These are phyloP conservation scores for Aspergillus sp. DNA, from an alignment of 2,329 filamentous ascomycete species.

Conservation along the genomic window DNA sequence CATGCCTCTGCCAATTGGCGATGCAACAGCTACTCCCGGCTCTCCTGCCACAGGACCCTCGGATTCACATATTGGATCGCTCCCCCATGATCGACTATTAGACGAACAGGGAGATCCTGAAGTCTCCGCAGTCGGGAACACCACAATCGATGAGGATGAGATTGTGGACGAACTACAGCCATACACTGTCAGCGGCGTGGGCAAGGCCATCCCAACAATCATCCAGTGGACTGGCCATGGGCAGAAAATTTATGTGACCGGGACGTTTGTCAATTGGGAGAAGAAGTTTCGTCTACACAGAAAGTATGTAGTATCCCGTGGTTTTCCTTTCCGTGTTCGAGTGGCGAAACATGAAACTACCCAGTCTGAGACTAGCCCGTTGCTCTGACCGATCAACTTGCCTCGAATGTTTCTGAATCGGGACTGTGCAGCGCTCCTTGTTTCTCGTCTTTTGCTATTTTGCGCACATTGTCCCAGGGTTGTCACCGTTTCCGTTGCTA, in stretches of 20 bases:
- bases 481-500: not conserved
- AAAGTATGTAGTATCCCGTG: conserved; percentile 53
- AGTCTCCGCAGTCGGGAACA: conserved; percentile 46
- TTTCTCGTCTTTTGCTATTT: conserved; percentile 5
- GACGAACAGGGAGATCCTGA: conserved; percentile 48
- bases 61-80: conserved; percentile 44
- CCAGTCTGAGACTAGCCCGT: not conserved
- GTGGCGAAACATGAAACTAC: conserved; percentile 1
- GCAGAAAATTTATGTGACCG: conserved; percentile 90
- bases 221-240: conserved; percentile 79
- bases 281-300: conserved; percentile 80
- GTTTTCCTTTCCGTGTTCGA: conserved; percentile 5
- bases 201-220: conserved; percentile 69
- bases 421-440: not conserved
- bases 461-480: conserved; percentile 1
- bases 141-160: conserved; percentile 60
- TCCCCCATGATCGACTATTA: conserved; percentile 33
- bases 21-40: conserved; percentile 79
- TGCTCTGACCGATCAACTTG: not conserved
- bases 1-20: conserved; percentile 84
- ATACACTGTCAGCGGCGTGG: conserved; percentile 57
- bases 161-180: conserved; percentile 62
- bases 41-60: conserved; percentile 75
- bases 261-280: conserved; percentile 96
- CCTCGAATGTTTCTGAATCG: not conserved